Conservation (phyloP, 495 filamentous ascomycete genomes). For the Penicillium herquei region DNA sequence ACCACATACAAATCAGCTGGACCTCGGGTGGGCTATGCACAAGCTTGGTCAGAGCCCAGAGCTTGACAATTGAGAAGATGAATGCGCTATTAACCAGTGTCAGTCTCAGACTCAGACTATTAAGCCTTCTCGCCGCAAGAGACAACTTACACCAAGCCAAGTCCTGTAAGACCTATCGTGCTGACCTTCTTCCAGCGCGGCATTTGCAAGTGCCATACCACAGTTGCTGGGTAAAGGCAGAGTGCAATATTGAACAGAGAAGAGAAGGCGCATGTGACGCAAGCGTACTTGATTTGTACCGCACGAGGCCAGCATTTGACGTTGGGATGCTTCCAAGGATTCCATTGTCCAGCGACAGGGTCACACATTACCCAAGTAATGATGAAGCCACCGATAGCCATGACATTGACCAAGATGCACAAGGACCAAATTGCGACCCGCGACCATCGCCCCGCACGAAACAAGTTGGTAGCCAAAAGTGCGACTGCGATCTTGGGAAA, state of each 20-base stretch:
- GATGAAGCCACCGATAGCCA: conserved; percentile 1
- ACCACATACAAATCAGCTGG: no score
- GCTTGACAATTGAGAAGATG: neutral
- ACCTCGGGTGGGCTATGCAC: neutral
- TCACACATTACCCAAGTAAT: conserved; percentile 3
- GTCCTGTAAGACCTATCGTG: neutral
- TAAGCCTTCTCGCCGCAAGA: neutral
- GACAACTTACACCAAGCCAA: conserved; percentile 1
- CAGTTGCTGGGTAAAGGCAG: neutral
- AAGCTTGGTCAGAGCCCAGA: neutral
- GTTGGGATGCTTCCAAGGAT: neutral
- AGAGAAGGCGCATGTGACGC: neutral
- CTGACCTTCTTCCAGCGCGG: conserved; percentile 1
- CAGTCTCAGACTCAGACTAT: neutral
- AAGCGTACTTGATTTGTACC: conserved; percentile 2
- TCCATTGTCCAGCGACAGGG: conserved; percentile 1
- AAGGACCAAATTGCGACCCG: neutral
- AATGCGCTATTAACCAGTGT: neutral
- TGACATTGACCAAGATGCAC: neutral
- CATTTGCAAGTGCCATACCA: conserved; percentile 1
- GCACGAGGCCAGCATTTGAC: neutral
- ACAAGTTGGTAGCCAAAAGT: neutral
- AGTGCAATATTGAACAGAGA: neutral
- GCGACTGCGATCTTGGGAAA: neutral
- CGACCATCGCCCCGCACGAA: neutral